Percentiles rank a stretch among this genome's conserved stretches.
Evolutionary conservation across 106 monocot genomes (phyloP).

Genomic region (Posidonia australis): DNA sequence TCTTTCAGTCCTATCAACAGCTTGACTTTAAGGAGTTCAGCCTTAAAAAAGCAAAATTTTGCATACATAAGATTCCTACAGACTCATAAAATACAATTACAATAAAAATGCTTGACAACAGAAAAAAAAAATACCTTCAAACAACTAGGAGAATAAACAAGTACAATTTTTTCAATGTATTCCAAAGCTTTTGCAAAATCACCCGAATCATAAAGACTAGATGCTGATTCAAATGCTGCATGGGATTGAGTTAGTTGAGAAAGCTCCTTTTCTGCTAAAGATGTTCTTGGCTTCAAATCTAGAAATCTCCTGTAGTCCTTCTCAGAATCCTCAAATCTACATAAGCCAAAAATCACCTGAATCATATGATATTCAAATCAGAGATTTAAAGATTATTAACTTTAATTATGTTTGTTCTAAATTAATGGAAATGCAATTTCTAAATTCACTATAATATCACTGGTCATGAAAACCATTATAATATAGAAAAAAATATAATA

Average conservation of each 20-base stretch:
- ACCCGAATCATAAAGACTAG: slow-evolving; percentile 51
- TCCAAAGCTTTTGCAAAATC: slow-evolving; percentile 82
- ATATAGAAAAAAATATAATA: too few species aligned
- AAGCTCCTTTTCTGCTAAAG: slow-evolving; percentile 79
- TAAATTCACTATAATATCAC: too few species aligned
- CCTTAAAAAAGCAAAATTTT: slow-evolving; percentile 32
- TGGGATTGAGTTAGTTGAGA: slow-evolving; percentile 73
- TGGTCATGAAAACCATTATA: background rate
- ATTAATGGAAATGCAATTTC: background rate
- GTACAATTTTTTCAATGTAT: slow-evolving; percentile 81
- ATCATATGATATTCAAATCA: slow-evolving; percentile 16
- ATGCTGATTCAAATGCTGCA: slow-evolving; percentile 60
- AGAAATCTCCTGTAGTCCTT: slow-evolving; percentile 63
- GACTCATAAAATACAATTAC: background rate
- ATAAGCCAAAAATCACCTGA: slow-evolving; percentile 25
- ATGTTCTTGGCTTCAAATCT: slow-evolving; percentile 55
- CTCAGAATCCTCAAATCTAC: slow-evolving; percentile 85
- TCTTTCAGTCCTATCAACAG: slow-evolving; percentile 73
- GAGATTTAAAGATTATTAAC: slow-evolving; percentile 4
- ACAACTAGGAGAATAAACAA: slow-evolving; percentile 82
- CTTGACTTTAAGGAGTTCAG: slow-evolving; percentile 72
- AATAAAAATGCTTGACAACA: background rate
- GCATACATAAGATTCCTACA: background rate
- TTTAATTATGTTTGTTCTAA: background rate
- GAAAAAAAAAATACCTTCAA: slow-evolving; percentile 60